phyloP scores from a whole-genome alignment of 495 filamentous ascomycete genomes.

The Neurospora sp. region DNA sequence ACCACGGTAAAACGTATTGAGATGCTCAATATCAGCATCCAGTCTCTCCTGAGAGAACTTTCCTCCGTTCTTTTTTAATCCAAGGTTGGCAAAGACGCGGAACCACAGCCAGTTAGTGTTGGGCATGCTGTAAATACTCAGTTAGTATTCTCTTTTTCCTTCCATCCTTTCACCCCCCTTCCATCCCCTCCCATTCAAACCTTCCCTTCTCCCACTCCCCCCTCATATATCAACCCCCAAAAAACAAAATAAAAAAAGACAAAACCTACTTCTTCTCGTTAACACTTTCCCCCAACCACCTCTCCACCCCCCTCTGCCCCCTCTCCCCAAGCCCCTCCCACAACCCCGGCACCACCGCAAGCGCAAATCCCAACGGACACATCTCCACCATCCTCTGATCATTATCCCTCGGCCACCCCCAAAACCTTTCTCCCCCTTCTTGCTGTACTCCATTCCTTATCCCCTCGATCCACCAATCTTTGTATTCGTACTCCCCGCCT shows the following conservation, averaged over 20 bases:
- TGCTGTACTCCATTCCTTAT: constrained; percentile 53
- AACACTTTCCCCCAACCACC: constrained; percentile 59
- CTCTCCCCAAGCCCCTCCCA: constrained; percentile 54
- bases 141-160: background rate
- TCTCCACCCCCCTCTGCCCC: constrained; percentile 45
- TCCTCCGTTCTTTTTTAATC: constrained; percentile 59
- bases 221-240: background rate
- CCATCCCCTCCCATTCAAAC: background rate
- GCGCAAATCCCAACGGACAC: constrained; percentile 58
- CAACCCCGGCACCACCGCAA: constrained; percentile 54
- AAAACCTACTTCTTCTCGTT: constrained; percentile 54
- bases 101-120: constrained; percentile 67
- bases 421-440: constrained; percentile 45
- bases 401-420: constrained; percentile 60
- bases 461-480: constrained; percentile 55
- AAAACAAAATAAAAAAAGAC: background rate
- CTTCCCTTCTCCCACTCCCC: background rate
- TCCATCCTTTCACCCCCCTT: background rate
- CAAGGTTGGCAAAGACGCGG: constrained; percentile 72
- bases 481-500: constrained; percentile 50
- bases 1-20: constrained; percentile 71
- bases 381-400: constrained; percentile 84
- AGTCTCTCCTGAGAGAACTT: constrained; percentile 55
- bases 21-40: constrained; percentile 62
- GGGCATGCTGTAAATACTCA: constrained; percentile 33